Percentiles rank a stretch among this genome's conserved stretches.
Conservation (phyloP, 306 rosid species). For the Comarum palustre region DNA sequence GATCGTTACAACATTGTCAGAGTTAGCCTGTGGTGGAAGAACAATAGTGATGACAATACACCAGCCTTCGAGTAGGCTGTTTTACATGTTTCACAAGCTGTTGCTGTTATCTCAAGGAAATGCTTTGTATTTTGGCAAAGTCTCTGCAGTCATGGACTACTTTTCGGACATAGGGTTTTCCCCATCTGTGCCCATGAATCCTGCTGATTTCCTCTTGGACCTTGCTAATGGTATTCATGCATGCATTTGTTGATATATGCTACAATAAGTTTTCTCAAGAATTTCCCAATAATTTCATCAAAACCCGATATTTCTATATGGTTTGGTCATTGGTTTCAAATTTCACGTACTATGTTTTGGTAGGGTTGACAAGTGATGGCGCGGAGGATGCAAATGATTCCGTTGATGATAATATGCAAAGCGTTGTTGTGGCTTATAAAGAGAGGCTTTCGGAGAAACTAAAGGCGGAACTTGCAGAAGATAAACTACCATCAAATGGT, state of each 20-base stretch:
- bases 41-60: slow-evolving; percentile 75
- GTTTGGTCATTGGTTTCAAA: not conserved
- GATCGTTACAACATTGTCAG: slow-evolving; percentile 55
- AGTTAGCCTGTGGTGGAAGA: slow-evolving; percentile 56
- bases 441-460: slow-evolving; percentile 24
- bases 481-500: not conserved
- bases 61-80: slow-evolving; percentile 70
- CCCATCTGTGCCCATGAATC: slow-evolving; percentile 68
- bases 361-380: slow-evolving; percentile 48
- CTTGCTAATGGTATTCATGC: slow-evolving; percentile 52
- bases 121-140: slow-evolving; percentile 63
- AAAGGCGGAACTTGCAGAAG: slow-evolving; percentile 27
- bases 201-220: slow-evolving; percentile 71
- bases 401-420: slow-evolving; percentile 21
- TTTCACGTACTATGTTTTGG: not conserved
- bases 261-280: not conserved
- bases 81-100: slow-evolving; percentile 64
- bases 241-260: not conserved
- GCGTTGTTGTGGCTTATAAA: slow-evolving; percentile 33
- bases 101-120: slow-evolving; percentile 51
- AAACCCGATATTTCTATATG: not conserved
- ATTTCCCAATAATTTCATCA: not conserved
- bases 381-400: slow-evolving; percentile 26
- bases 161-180: slow-evolving; percentile 49
- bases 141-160: slow-evolving; percentile 51